These are phyloP conservation scores for Skeletonema potamos DNA, from an alignment of 108 stramenopile species.

Conservation along the genomic window DNA sequence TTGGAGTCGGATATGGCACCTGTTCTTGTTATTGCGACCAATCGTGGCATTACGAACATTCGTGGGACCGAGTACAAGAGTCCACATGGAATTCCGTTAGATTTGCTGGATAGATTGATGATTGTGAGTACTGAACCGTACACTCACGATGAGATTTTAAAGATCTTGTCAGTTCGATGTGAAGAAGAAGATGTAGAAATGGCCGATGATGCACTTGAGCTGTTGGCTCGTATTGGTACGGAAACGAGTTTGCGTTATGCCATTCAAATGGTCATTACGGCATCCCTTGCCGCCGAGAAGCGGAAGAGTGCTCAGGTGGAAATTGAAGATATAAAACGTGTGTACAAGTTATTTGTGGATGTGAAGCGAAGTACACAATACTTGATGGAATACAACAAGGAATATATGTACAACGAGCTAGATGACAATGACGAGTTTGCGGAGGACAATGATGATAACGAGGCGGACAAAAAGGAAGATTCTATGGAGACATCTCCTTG, in stretches of 20 bases:
- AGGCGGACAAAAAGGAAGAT: conserved; percentile 5
- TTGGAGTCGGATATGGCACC: conserved; percentile 90
- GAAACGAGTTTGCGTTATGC: conserved; percentile 98
- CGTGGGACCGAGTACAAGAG: conserved; percentile 94
- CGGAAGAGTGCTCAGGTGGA: conserved; percentile 89
- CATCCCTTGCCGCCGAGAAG: conserved; percentile 87
- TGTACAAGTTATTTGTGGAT: conserved; percentile 95
- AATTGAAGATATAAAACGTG: conserved; percentile 84
- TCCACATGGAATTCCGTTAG: conserved; percentile 97
- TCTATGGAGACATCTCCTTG: conserved; percentile 36
- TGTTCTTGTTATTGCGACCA: conserved; percentile 93
- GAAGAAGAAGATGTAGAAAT: conserved; percentile 99
- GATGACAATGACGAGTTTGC: conserved; percentile 53
- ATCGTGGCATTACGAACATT: conserved; percentile 91
- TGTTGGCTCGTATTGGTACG: conserved; percentile 93
- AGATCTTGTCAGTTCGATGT: conserved; percentile 83
- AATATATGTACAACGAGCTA: conserved; percentile 92
- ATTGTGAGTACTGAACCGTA: conserved; percentile 95
- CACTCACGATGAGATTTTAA: conserved; percentile 83
- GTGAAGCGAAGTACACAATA: conserved; percentile 97
- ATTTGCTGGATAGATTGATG: conserved; percentile 96
- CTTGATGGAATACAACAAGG: conserved; percentile 98
- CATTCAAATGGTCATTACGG: conserved; percentile 97
- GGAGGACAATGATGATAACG: conserved; percentile 9
- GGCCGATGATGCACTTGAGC: conserved; percentile 92